Evolutionary conservation across 176 grass and related monocot species (phyloP), one percentile per base, ranked within the genome.

Genomic region (Elaeis guineensis): DNA sequence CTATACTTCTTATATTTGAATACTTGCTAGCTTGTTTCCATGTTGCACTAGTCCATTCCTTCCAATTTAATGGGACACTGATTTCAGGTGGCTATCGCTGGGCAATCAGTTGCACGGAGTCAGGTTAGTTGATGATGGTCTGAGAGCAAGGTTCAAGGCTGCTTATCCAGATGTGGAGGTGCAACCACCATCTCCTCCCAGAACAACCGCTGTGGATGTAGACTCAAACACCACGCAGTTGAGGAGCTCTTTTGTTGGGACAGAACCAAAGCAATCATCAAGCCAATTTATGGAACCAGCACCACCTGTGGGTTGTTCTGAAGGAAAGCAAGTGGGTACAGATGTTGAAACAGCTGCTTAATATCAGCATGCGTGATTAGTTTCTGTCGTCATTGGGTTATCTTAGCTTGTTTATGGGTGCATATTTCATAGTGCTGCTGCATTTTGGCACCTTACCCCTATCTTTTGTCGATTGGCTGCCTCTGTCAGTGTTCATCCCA

Each of bases 111-210:
- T 97, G 55, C 75, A 76, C 4, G 93, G 93, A 59, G 88, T 77
- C 69, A 85, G 93, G 65, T 79, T 97, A 70, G 93, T 97, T 14
- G 93, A 97, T 73, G 87, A 97, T 71, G 93, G 93, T 21, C 57
- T 97, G 62, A 88, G 93, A 75, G 93, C 93, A 70, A 91, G 87
- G 76, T 97, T 88, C 72, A 97, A 85, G 69, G 93, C 87, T 72
- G 81, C 87, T 69, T 97, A 91, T 87, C 87, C 93, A 0, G 87
- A 97, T 61, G 76, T 83, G 28, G 93, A 91, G 66, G 93, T 97
- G 61, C 84, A 85, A 59, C 93, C 93, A 0, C 54, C 62, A 15
- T 97, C 93, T 19, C 93, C 93, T 78, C 81, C 93, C 65, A 88
- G 93, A 80, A 50, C 78, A 77, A 80, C 65, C 28, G 65, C 73